Base-by-base conservation (phyloP, 2,329 filamentous ascomycete genomes). In the Amylocarpus encephaloides region DNA sequence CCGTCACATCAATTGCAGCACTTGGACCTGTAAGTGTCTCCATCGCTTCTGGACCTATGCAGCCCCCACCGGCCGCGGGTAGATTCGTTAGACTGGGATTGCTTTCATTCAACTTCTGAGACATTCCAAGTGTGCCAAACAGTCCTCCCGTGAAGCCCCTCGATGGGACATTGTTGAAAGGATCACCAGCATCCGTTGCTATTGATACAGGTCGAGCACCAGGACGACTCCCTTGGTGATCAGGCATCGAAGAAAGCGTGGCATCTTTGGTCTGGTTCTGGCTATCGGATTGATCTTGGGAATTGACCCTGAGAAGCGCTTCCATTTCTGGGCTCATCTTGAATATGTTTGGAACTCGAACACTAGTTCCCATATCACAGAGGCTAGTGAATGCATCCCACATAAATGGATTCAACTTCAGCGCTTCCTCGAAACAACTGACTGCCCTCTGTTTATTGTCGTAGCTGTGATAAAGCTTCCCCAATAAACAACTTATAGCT, bases 361-460 rank as follows among this genome's bases (percentile, higher is more conserved):
- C 77, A 58, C 83, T 83, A 40, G 89, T 85, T 3, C 88, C 88
- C 83, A 80, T 88, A 64, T 96, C 90, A 66, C 91, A 95, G 6
- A 98, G 77, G 13, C 82, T 85, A 18, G 85, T 83, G 62, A 97
- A 97, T 0, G 92, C 91, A 73, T 98, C 93, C 93, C 93, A 98
- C 80, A 95, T 93, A 68, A 97, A 92, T 1, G 93, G 91, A 63
- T 97, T 98, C 48, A 83, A 68, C 69, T 91, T 94, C 61, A 98
- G 72, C 5, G 91, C 82, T 53, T 94, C 89, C 59, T 95, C 89
- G 65, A 93, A 97, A 67, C 82, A 89, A 58, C 86, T 80, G 13
- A 92, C 82, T 6, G 93, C 91, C 68, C 88, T 90, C 60, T 86
- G 86, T 63, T 86, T 86, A 62, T 88, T 78, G 60, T 95, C 80